phyloP scores from a whole-genome alignment of 176 grass and related monocot species.

The Rhynchospora breviuscula region DNA sequence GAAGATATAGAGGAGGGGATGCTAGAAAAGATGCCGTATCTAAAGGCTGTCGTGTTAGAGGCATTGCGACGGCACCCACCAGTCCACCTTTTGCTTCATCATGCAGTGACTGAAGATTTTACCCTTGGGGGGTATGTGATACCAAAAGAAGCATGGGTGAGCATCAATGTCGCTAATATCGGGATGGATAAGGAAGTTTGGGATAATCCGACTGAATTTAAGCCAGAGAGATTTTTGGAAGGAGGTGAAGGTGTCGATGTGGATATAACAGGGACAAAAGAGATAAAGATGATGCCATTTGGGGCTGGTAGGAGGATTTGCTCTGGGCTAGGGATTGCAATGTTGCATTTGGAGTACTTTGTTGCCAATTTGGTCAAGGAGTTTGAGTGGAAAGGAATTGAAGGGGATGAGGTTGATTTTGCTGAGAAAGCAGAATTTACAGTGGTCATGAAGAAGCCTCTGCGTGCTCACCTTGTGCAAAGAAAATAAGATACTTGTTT shows the following conservation, averaged over 20 bases:
- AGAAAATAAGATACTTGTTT: neutral
- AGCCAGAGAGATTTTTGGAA: conserved; percentile 49
- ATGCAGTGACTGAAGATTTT: conserved; percentile 45
- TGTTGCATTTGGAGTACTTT: conserved; percentile 64
- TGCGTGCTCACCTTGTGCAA: conserved; percentile 30
- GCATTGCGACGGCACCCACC: conserved; percentile 56
- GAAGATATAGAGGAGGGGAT: conserved; percentile 35
- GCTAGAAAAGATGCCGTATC: conserved; percentile 45
- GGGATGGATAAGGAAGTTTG: conserved; percentile 37
- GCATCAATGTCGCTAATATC: conserved; percentile 57
- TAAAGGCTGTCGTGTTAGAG: conserved; percentile 58
- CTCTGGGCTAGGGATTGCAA: conserved; percentile 35
- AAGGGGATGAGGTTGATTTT: conserved; percentile 58
- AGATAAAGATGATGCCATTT: conserved; percentile 79
- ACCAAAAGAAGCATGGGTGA: conserved; percentile 46
- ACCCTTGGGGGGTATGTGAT: conserved; percentile 35
- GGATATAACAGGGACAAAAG: conserved; percentile 55
- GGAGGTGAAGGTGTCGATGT: conserved; percentile 42
- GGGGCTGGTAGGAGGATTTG: conserved; percentile 62
- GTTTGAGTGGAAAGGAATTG: conserved; percentile 47
- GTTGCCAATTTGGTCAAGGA: conserved; percentile 61
- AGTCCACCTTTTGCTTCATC: conserved; percentile 43
- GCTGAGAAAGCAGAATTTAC: conserved; percentile 57
- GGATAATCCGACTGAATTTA: conserved; percentile 39
- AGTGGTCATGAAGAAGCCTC: conserved; percentile 52